A percentile compares a stretch with the other conserved stretches of the same genome.
Evolutionary conservation across 1,139 yeast species (phyloP).

Genomic region (Taphrina sp.): DNA sequence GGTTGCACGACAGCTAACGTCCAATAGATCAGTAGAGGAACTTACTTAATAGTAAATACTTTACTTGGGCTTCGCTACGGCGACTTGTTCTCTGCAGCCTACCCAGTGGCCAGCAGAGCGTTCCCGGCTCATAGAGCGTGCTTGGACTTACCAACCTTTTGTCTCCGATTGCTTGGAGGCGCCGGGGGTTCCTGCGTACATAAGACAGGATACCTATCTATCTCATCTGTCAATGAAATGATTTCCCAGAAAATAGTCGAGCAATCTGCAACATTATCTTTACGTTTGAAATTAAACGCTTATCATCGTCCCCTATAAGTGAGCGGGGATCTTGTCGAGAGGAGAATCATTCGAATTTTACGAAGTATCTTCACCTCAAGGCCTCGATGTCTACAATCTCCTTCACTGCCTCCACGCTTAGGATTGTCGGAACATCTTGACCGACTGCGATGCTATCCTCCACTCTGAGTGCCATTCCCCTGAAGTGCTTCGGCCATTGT

Average conservation of each 20-base stretch:
- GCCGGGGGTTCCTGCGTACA: conserved; percentile 26
- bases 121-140: conserved; percentile 28
- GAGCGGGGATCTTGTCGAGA: no score
- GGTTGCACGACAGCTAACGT: no score
- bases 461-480: conserved; percentile 88
- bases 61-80: conserved; percentile 31
- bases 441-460: conserved; percentile 85
- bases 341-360: no score
- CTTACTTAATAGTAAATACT: conserved; percentile 28
- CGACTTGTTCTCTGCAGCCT: conserved; percentile 30
- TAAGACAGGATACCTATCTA: no score
- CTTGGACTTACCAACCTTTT: conserved; percentile 26
- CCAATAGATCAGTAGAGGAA: conserved; percentile 27
- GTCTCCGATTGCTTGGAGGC: conserved; percentile 16
- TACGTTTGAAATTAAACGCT: no score
- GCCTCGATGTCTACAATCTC: conserved; percentile 75
- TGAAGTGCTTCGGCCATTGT: conserved; percentile 73
- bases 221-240: no score
- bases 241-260: no score
- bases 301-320: no score
- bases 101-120: conserved; percentile 31
- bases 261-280: no score
- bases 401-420: conserved; percentile 80
- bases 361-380: not conserved
- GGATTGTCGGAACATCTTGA: conserved; percentile 59